phyloP scores from a whole-genome alignment of 2,329 filamentous ascomycete species.

The Ceratocystiopsis sp. region DNA sequence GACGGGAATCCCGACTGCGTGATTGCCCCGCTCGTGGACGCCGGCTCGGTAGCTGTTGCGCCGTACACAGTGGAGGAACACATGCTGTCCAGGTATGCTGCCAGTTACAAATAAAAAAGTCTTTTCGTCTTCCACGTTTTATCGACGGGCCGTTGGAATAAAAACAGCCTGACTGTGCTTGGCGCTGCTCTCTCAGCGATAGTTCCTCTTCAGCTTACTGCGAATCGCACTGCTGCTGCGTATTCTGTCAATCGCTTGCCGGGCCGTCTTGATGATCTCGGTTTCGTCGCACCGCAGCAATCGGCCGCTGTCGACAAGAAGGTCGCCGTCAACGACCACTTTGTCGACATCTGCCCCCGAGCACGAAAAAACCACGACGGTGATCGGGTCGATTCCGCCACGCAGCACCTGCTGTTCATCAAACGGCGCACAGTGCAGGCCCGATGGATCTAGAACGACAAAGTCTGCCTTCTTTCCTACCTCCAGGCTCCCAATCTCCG shows the following conservation, averaged over 20 bases:
- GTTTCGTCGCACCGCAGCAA: slow-evolving; percentile 12
- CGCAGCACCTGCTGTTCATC: slow-evolving; percentile 18
- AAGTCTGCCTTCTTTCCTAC: slow-evolving; percentile 27
- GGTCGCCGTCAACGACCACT: slow-evolving; percentile 13
- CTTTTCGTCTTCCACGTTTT: no score
- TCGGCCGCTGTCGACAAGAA: slow-evolving; percentile 11
- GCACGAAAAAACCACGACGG: slow-evolving; percentile 15
- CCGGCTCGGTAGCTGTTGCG: neutral
- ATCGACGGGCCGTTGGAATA: no score
- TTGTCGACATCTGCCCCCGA: slow-evolving; percentile 12
- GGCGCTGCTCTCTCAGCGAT: neutral
- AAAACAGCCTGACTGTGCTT: no score
- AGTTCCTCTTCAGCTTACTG: slow-evolving; percentile 1
- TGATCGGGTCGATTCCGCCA: slow-evolving; percentile 21
- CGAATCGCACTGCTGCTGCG: neutral
- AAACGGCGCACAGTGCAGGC: slow-evolving; percentile 14
- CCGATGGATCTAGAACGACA: slow-evolving; percentile 10
- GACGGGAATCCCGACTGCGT: neutral
- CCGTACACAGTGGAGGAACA: neutral
- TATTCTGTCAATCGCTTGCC: neutral
- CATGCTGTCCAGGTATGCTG: neutral
- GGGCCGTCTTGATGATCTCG: slow-evolving; percentile 6
- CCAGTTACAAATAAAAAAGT: neutral
- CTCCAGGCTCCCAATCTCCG: slow-evolving; percentile 22
- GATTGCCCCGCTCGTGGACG: neutral